Evolutionary conservation across 2,329 filamentous ascomycete species (phyloP).

Genomic region (Purpureocillium takamizusanense): DNA sequence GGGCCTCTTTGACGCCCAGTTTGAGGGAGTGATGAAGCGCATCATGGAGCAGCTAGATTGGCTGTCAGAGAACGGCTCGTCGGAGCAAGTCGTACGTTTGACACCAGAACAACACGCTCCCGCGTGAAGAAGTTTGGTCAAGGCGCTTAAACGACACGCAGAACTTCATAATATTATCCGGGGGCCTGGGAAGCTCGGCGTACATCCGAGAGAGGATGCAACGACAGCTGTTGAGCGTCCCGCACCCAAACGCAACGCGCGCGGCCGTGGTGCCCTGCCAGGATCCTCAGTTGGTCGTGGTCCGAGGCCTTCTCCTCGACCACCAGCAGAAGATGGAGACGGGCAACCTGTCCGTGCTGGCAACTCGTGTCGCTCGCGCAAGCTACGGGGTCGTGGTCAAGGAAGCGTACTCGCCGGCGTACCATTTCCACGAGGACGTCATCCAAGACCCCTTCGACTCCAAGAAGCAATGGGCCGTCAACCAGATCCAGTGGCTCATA

Average conservation of each 20-base stretch:
- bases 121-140: neutral
- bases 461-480: slow-evolving; percentile 26
- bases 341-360: slow-evolving; percentile 30
- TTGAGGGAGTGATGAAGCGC: slow-evolving; percentile 27
- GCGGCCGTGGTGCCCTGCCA: slow-evolving; percentile 32
- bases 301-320: slow-evolving; percentile 42
- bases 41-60: slow-evolving; percentile 31
- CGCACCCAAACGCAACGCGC: slow-evolving; percentile 24
- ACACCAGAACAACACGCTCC: neutral
- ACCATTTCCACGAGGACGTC: slow-evolving; percentile 27
- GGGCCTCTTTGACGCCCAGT: slow-evolving; percentile 31
- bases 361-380: slow-evolving; percentile 28
- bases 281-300: slow-evolving; percentile 46
- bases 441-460: slow-evolving; percentile 16
- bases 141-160: slow-evolving; percentile 6
- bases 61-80: slow-evolving; percentile 16
- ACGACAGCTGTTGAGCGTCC: slow-evolving; percentile 19
- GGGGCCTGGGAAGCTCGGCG: slow-evolving; percentile 34
- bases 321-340: slow-evolving; percentile 37
- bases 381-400: slow-evolving; percentile 33
- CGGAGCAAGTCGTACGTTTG: slow-evolving; percentile 24
- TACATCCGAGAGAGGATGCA: slow-evolving; percentile 35
- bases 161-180: slow-evolving; percentile 34
- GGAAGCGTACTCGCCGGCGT: slow-evolving; percentile 23
- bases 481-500: slow-evolving; percentile 34